Conservation (phyloP, 2,329 filamentous ascomycete genomes). For the Madurella fahalii region DNA sequence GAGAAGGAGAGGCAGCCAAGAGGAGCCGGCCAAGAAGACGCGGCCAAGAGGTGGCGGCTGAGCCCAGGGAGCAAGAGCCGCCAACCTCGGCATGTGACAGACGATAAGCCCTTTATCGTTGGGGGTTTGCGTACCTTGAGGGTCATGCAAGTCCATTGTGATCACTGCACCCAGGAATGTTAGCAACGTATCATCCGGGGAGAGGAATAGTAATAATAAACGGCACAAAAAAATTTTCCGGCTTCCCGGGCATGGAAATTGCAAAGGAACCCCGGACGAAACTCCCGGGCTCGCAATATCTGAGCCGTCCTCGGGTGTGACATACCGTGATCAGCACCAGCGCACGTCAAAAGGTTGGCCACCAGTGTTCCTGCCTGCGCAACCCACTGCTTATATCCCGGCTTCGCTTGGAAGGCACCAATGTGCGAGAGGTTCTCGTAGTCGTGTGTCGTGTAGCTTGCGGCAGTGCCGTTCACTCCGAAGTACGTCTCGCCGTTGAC, state of each 20-base stretch:
- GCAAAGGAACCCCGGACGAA: too few species aligned
- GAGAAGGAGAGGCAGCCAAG: not conserved
- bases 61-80: not conserved
- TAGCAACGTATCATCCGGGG: conserved; percentile 1
- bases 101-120: not conserved
- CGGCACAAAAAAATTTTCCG: not conserved
- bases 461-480: conserved; percentile 5
- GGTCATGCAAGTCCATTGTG: conserved; percentile 94
- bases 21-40: not conserved
- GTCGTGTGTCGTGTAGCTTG: conserved; percentile 59
- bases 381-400: conserved; percentile 98
- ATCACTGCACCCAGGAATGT: conserved; percentile 53
- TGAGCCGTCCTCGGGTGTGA: conserved; percentile 11
- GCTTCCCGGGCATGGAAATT: too few species aligned
- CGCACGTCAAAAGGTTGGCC: conserved; percentile 89
- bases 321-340: conserved; percentile 84
- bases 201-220: not conserved
- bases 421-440: conserved; percentile 55
- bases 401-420: conserved; percentile 67
- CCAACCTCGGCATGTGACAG: not conserved
- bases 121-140: conserved; percentile 50
- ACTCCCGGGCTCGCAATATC: not conserved
- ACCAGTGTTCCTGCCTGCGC: conserved; percentile 94
- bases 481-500: conserved; percentile 18
- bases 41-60: not conserved